phyloP scores from a whole-genome alignment of 2,329 filamentous ascomycete genomes.

The Phaeomoniella chlamydospora region DNA sequence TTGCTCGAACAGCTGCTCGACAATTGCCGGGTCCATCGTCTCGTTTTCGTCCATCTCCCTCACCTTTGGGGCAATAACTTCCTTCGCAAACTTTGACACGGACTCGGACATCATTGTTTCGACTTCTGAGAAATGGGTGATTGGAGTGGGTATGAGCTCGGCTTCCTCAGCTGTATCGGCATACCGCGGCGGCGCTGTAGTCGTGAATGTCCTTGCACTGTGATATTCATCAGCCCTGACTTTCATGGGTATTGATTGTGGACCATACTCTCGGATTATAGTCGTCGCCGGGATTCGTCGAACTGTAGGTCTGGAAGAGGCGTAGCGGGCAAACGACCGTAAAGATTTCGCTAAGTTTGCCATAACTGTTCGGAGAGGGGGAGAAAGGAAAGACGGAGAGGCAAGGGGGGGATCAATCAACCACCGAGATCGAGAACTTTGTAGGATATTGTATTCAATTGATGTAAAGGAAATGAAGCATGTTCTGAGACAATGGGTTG shows the following conservation, averaged over 20 bases:
- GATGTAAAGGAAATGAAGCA: too few species aligned
- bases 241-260: too few species aligned
- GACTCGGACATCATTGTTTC: conserved; percentile 80
- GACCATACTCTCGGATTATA: too few species aligned
- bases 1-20: conserved; percentile 93
- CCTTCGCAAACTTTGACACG: conserved; percentile 80
- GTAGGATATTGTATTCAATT: too few species aligned
- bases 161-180: conserved; percentile 44
- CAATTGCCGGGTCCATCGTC: conserved; percentile 72
- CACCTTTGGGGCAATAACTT: conserved; percentile 77
- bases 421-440: too few species aligned
- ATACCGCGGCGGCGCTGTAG: conserved; percentile 40
- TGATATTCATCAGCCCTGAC: too few species aligned
- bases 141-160: conserved; percentile 75
- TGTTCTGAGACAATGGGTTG: too few species aligned
- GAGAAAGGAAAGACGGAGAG: too few species aligned
- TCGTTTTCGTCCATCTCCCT: conserved; percentile 97
- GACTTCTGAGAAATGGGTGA: conserved; percentile 81
- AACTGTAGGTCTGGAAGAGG: conserved; percentile 16
- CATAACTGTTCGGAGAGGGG: too few species aligned
- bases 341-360: conserved; percentile 3
- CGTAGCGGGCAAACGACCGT: conserved; percentile 5
- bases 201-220: conserved; percentile 43
- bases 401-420: too few species aligned
- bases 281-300: too few species aligned